Evolutionary conservation across 1,139 yeast genomes (phyloP), one percentile per base, ranked within the genome.

Genomic region (Zygosaccharomyces pseudobailii): DNA sequence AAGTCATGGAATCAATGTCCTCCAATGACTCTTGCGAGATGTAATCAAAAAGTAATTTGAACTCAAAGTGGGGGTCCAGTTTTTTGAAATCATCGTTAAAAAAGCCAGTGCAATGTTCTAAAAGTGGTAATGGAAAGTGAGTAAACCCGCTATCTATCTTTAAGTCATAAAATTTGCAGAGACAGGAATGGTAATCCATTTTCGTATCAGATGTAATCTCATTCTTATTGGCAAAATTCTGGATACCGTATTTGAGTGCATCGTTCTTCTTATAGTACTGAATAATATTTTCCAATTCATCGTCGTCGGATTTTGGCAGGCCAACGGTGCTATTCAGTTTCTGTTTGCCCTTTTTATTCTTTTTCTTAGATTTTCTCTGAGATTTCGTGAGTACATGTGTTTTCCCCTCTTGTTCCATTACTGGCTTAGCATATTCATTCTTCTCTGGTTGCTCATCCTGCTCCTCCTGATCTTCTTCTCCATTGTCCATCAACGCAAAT

Each of bases 41-140:
- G 54, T 83, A 81, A 5, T 94, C 96, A 68, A 88, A 87, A 41
- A 88, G 68, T 50, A 75, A 73, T 46, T 79, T 77, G 62, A 86
- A 82, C 61, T 88, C 97, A 40, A 79, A 78, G 58, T 87, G 95
- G 3, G 95, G 87, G 61, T 88, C 95, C 39, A 88, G 71, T 51
- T 82, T 78, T 48, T 76, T 78, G 3, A 74, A 64, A 39, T 78
- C 72, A 5, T 9, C 74, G 22, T 50, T 71, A 30, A 82, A 67
- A 36, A 77, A 65, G 4, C 70, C 67, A 34, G 72, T 51, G 27
- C 73, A 69, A 44, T 62, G 62, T 46, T 61, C 68, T 47, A 75
- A 69, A 58, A 76, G 68, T 28, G 66, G 58, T 17, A 73, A 56
- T 23, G 84, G 71, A 72, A 58, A 71, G 62, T 53, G 74, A 65